Evolutionary conservation across 805 yeast species (phyloP).

Genomic region (Myxozyma nipponensis): DNA sequence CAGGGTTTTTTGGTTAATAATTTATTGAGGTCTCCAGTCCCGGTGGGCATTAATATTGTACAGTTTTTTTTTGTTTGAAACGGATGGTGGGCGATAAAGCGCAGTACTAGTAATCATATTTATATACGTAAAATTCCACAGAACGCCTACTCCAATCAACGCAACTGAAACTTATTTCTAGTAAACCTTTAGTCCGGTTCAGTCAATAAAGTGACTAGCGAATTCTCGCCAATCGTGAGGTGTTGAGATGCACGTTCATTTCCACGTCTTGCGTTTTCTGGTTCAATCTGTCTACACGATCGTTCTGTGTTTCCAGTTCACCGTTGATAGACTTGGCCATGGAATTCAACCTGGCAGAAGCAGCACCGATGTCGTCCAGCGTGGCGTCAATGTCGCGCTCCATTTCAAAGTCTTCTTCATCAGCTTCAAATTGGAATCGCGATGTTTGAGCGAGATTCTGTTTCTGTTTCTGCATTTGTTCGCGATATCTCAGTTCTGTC

Average conservation of each 20-base stretch:
- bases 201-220: no score
- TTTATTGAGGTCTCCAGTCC: no score
- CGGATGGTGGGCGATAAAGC: no score
- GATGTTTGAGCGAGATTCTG: constrained; percentile 54
- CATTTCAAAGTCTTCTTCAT: constrained; percentile 88
- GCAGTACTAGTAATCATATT: no score
- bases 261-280: constrained; percentile 83
- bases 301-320: constrained; percentile 77
- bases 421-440: constrained; percentile 79
- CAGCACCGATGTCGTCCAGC: constrained; percentile 67
- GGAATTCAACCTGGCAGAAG: constrained; percentile 65
- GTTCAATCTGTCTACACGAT: constrained; percentile 67
- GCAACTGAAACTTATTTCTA: no score
- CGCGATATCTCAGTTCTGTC: constrained; percentile 20
- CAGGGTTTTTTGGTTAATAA: no score
- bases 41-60: no score
- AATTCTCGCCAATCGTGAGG: constrained; percentile 59
- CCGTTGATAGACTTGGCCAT: constrained; percentile 69
- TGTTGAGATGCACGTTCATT: constrained; percentile 74
- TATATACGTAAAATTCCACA: no score
- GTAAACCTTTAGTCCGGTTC: no score
- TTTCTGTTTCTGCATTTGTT: constrained; percentile 49
- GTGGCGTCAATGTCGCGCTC: constrained; percentile 84
- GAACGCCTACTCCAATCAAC: no score
- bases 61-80: no score